Evolutionary conservation across 1,284 basidiomycete species (phyloP).

Genomic region (Moesziomyces sp.): DNA sequence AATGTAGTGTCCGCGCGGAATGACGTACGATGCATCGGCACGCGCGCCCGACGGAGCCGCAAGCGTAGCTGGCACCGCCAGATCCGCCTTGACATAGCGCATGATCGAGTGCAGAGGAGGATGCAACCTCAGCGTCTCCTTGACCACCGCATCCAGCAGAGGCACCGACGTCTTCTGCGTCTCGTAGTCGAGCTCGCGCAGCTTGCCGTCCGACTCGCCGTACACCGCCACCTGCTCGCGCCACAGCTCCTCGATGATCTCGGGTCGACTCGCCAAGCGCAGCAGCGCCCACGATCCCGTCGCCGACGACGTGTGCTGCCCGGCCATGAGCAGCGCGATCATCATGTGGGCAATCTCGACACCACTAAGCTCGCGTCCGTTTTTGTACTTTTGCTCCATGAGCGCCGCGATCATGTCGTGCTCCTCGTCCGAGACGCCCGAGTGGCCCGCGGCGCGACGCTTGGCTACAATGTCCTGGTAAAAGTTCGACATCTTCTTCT

Average conservation of each 20-base stretch:
- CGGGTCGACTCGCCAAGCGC: slow-evolving; percentile 83
- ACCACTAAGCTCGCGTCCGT: slow-evolving; percentile 81
- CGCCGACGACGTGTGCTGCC: slow-evolving; percentile 96
- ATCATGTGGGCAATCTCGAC: slow-evolving; percentile 96
- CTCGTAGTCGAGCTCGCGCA: slow-evolving; percentile 86
- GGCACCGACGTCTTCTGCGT: slow-evolving; percentile 81
- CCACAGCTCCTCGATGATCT: slow-evolving; percentile 75
- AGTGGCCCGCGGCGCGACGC: slow-evolving; percentile 72
- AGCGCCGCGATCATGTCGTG: slow-evolving; percentile 94
- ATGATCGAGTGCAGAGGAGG: slow-evolving; percentile 70
- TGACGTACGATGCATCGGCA: slow-evolving; percentile 74
- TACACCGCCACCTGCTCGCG: slow-evolving; percentile 89
- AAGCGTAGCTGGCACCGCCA: slow-evolving; percentile 83
- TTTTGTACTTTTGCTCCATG: slow-evolving; percentile 85
- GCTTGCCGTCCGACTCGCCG: slow-evolving; percentile 74
- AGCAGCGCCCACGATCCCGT: slow-evolving; percentile 90
- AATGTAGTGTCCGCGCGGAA: slow-evolving; percentile 91
- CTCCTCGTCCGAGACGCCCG: slow-evolving; percentile 71
- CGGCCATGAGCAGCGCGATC: slow-evolving; percentile 77
- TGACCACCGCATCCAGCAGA: slow-evolving; percentile 86
- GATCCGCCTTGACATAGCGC: slow-evolving; percentile 87
- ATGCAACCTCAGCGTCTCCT: slow-evolving; percentile 82
- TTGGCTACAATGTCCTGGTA: slow-evolving; percentile 88
- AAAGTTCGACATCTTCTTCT: slow-evolving; percentile 92
- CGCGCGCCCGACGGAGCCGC: slow-evolving; percentile 65